Base-by-base conservation (phyloP, 1,284 basidiomycete species). In the Ustilago xerochloae region DNA sequence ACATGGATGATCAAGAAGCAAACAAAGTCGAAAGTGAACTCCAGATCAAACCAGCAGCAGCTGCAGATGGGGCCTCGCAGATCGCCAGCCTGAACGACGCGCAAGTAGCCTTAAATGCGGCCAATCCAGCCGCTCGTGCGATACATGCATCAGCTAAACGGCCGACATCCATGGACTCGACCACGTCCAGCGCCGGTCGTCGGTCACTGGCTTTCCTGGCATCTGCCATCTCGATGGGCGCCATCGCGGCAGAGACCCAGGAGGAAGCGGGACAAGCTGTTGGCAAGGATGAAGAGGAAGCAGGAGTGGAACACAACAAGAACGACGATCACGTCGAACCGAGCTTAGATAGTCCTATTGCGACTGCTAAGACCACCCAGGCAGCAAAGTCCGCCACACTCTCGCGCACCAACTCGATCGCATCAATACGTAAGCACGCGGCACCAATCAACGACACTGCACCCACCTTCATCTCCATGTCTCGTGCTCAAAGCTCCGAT, bases 181-280 rank as follows among this genome's bases (percentile, higher is more conserved):
- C 32, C n/a, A 63, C 63, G 4, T 75, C 72, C 6, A 70, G 63
- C 33, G 45, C 55, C 4, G 32, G 47, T 32, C 54, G 66, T 8
- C 48, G 56, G 22, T 75, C 72, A 1, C 48, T 75, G 16, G 66
- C 67, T 26, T 75, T 75, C 35, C 62, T 75, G 13, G 72, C 72
- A 2, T 66, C 72, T 13, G 72, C 67, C 6, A 75, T 75, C 46
- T 70, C 72, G 20, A 70, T 63, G 63, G 72, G 72, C 12, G 63
- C 63, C 30, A 66, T 70, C 47, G 54, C 62, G n/a, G 50, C 46
- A n/a, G 56, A 59, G 18, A 4, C 32, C 15, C 39, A 66, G 22
- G 49, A 28, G 6, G 48, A 26, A 12, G 15, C 29, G 8, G 47
- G 32, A 8, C 36, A 29, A 6, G n/a, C 29, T 20, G 10, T 4